Evolutionary conservation across 352 stramenopile genomes (phyloP), one percentile per base, ranked within the genome.

Genomic region (Albugo candida): DNA sequence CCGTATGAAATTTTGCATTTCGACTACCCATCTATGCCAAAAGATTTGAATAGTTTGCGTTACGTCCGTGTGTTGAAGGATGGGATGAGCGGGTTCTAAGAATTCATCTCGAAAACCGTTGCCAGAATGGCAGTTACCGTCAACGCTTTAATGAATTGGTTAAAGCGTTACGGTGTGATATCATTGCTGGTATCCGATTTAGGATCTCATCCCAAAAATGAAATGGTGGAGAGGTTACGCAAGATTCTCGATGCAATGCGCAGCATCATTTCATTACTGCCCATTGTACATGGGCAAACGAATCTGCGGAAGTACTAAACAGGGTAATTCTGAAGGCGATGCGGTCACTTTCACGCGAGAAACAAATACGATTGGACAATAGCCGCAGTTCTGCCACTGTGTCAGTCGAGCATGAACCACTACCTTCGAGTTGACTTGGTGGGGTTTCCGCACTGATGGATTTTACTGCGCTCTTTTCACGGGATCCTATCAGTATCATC

Each of bases 1-100:
- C 60, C 58, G 0, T 67, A 69, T 11, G 53, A 73, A 20, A 16
- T 63, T 2, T 24, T 69, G 0, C 53, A 69, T 21, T 72, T 73
- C 19, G 58, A 67, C 14, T 73, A 56, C 14, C 19, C 67, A 12
- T 52, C 43, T 0, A 51, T 67, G 27, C 41, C 54, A 0, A 20
- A 52, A 19, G 43, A 41, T 2, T 38, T 44, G 17, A 41, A n/a
- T n/a, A n/a, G n/a, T n/a, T n/a, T n/a, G n/a, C n/a, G n/a, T n/a
- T n/a, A n/a, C n/a, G n/a, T n/a, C 0, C 44, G 63, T 0, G 51
- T 72, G 0, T 2, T 66, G 0, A 63, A 65, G 14, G 58, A 73
- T 19, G 52, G 51, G 4, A 64, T 68, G 56, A 53, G 40, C 11
- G 49, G 55, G 0, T 68, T 58, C 27, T 47, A 57, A 0, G 52